These are phyloP conservation scores for Pythium periplocum DNA, from an alignment of 352 stramenopile genomes.

Conservation along the genomic window DNA sequence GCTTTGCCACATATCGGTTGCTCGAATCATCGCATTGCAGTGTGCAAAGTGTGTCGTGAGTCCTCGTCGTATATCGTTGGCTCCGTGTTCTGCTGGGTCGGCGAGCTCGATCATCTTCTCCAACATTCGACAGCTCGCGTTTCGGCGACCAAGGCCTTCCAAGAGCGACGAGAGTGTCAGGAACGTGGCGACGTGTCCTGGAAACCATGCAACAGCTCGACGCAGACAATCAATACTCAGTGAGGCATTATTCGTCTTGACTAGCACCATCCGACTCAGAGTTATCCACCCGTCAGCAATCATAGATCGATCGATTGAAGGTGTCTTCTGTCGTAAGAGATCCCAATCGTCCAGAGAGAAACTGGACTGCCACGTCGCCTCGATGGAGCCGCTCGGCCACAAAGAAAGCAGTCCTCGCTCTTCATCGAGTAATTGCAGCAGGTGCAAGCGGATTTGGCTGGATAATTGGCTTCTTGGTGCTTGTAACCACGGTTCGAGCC, in stretches of 20 bases:
- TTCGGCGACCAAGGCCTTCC: conserved; percentile 6
- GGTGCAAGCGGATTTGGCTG: background rate
- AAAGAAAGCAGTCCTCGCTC: conserved; percentile 11
- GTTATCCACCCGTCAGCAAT: conserved; percentile 18
- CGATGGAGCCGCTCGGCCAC: background rate
- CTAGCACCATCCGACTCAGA: conserved; percentile 12
- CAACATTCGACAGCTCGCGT: conserved; percentile 23
- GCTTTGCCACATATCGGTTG: conserved; percentile 21
- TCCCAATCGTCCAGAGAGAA: conserved; percentile 18
- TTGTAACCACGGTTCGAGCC: background rate
- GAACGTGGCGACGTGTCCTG: conserved; percentile 10
- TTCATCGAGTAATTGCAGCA: conserved; percentile 7
- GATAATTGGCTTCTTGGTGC: background rate
- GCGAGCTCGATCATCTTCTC: conserved; percentile 20
- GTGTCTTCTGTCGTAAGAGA: conserved; percentile 8
- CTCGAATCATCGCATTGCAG: conserved; percentile 20
- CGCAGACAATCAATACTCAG: conserved; percentile 22
- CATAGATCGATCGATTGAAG: background rate
- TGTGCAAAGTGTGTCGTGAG: conserved; percentile 22
- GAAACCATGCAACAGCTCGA: conserved; percentile 20
- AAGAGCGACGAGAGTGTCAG: conserved; percentile 10
- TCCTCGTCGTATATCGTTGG: conserved; percentile 9
- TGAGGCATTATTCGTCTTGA: conserved; percentile 6
- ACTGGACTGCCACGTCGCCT: conserved; percentile 13
- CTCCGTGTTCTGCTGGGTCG: conserved; percentile 10